Base-by-base conservation (phyloP, 306 rosid species). In the Lithocarpus polystachyus region DNA sequence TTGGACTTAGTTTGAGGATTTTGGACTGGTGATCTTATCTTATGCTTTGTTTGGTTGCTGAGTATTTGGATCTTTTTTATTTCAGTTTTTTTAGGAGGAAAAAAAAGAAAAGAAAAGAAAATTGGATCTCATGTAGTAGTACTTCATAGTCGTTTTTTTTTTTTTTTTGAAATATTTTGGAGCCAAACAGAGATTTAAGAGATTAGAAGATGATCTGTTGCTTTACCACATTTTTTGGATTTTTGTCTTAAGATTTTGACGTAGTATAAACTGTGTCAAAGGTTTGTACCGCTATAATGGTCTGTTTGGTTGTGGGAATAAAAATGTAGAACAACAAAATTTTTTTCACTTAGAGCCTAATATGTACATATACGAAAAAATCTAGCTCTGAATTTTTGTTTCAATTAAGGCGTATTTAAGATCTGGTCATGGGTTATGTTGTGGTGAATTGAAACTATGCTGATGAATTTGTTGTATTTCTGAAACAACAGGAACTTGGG, bases 401-500 rank as follows among this genome's bases (percentile, higher is more conserved):
- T 31, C 75, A 8, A 56, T 79, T 53, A 29, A 72, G 20, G 64
- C 22, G 33, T 54, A 71, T 54, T 55, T 68, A 53, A 43, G 80
- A 72, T 43, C 64, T 48, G 22, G 7, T 57, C 59, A 22, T 72
- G 45, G 31, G 57, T 40, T 60, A 1, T 31, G 53, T 9, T n/a
- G 26, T 33, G 22, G 13, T 24, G 69, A 79, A 52, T 77, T 77
- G 31, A 54, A 51, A 28, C 64, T 57, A 33, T 72, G 64, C 24
- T 80, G 71, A 82, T 86, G 64, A 68, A 77, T 68, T 56, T 57
- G 45, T 56, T n/a, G 20, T 1, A 31, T 18, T 67, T 84, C 81
- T 37, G 77, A 68, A 84, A 75, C 72, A 84, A 77, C 72, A 89
- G 93, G 77, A 60, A 61, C 56, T 73, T 75, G 40, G 55, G 77